phyloP scores from a whole-genome alignment of 2,329 filamentous ascomycete genomes.

The Exophiala spinifera region DNA sequence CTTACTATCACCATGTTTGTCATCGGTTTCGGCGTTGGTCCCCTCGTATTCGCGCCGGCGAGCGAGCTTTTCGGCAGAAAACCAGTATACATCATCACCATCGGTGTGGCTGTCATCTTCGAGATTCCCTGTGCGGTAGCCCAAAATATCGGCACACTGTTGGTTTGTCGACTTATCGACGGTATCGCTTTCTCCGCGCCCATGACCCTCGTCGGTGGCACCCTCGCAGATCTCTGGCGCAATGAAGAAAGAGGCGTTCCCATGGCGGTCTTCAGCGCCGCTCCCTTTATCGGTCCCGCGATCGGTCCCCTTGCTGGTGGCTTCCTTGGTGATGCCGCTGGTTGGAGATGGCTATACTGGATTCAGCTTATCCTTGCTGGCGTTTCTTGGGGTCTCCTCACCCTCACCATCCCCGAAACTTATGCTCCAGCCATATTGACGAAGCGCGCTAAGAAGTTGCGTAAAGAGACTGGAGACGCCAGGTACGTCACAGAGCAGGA shows the following conservation, averaged over 20 bases:
- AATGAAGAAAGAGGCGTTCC: constrained; percentile 81
- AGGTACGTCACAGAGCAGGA: constrained; percentile 77
- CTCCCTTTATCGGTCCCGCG: constrained; percentile 77
- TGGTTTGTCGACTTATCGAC: constrained; percentile 73
- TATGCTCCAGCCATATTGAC: constrained; percentile 77
- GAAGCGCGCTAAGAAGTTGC: constrained; percentile 66
- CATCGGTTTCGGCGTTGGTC: constrained; percentile 75
- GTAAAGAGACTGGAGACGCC: constrained; percentile 63
- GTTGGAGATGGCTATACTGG: constrained; percentile 86
- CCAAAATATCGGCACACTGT: constrained; percentile 70
- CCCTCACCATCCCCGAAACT: constrained; percentile 86
- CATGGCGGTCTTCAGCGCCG: constrained; percentile 81
- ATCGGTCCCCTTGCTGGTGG: constrained; percentile 75
- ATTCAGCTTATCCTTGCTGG: constrained; percentile 74
- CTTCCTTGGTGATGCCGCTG: constrained; percentile 65
- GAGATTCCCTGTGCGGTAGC: constrained; percentile 76
- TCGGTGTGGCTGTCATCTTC: constrained; percentile 71
- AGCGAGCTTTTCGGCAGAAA: constrained; percentile 72
- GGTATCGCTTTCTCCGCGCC: constrained; percentile 82
- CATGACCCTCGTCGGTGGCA: constrained; percentile 82
- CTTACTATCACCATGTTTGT: constrained; percentile 74
- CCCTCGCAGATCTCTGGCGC: constrained; percentile 77
- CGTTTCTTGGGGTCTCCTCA: constrained; percentile 69
- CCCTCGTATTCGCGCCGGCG: constrained; percentile 75
- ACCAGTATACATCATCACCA: constrained; percentile 66